Evolutionary conservation across 345 rosid species (phyloP).

Genomic region (Adansonia digitata): DNA sequence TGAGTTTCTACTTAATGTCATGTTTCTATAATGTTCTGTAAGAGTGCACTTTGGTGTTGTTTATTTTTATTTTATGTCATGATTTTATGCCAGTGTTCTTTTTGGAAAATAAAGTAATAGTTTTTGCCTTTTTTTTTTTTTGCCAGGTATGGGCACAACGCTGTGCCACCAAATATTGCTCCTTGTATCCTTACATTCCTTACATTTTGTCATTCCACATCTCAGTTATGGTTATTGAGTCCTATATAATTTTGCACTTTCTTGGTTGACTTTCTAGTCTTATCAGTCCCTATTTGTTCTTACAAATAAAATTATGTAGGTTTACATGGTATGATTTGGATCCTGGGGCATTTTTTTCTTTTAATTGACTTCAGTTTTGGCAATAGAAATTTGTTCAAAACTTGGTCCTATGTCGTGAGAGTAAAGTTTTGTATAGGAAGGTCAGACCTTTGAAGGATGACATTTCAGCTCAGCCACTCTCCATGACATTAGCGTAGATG

Average conservation of each 20-base stretch:
- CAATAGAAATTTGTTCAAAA: neutral
- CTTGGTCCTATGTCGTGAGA: neutral
- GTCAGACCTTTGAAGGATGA: neutral
- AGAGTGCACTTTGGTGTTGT: neutral
- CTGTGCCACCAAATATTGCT: slow-evolving; percentile 71
- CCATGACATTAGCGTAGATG: neutral
- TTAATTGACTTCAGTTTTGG: neutral
- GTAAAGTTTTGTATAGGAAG: neutral
- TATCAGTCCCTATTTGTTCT: neutral
- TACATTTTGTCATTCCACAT: neutral
- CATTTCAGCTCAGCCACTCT: neutral
- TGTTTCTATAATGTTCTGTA: neutral
- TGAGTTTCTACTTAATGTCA: slow-evolving; percentile 26
- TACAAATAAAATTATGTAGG: neutral
- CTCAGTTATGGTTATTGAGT: neutral
- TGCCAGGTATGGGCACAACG: slow-evolving; percentile 68
- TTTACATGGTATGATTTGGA: neutral
- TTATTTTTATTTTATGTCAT: neutral
- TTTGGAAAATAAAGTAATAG: slow-evolving; percentile 20
- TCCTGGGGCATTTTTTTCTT: neutral
- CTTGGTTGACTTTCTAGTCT: neutral
- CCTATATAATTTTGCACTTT: neutral
- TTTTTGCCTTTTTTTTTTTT: neutral
- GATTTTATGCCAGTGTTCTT: neutral
- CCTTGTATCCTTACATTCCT: slow-evolving; percentile 72